These are phyloP conservation scores for Atkinsonella hypoxylon DNA, from an alignment of 2,329 filamentous ascomycete species.

Conservation along the genomic window DNA sequence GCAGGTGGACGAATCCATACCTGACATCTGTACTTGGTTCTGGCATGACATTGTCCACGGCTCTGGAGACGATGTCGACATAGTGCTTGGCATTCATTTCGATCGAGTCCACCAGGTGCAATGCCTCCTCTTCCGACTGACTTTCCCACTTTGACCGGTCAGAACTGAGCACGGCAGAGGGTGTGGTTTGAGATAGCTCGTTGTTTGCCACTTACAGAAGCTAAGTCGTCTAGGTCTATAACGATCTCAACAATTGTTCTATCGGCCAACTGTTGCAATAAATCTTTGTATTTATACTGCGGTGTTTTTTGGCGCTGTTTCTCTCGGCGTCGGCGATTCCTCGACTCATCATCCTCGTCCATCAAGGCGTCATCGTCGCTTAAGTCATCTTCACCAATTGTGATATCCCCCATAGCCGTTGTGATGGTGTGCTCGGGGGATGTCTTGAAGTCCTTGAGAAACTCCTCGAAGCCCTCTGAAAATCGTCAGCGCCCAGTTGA, in stretches of 20 bases:
- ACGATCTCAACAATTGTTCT: slow-evolving; percentile 64
- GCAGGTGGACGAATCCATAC: slow-evolving; percentile 30
- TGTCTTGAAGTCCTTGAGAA: slow-evolving; percentile 80
- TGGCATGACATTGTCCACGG: slow-evolving; percentile 80
- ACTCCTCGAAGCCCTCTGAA: slow-evolving; percentile 71
- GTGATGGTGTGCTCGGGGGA: slow-evolving; percentile 58
- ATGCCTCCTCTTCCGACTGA: slow-evolving; percentile 46
- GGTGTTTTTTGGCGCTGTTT: slow-evolving; percentile 40
- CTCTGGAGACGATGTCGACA: slow-evolving; percentile 78
- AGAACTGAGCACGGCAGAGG: not conserved
- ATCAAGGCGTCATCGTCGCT: slow-evolving; percentile 91
- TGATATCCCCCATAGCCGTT: slow-evolving; percentile 72
- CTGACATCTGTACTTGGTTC: slow-evolving; percentile 64
- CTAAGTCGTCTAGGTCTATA: slow-evolving; percentile 82
- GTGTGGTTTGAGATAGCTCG: not conserved
- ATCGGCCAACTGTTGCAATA: slow-evolving; percentile 80
- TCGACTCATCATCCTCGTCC: slow-evolving; percentile 61
- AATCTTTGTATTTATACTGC: slow-evolving; percentile 77
- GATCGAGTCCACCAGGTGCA: slow-evolving; percentile 71
- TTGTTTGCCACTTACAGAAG: slow-evolving; percentile 40
- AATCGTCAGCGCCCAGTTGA: not conserved
- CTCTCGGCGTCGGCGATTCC: slow-evolving; percentile 36
- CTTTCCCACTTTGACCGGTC: slow-evolving; percentile 56
- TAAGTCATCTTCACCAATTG: slow-evolving; percentile 74
- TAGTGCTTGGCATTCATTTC: slow-evolving; percentile 92